Evolutionary conservation across 495 filamentous ascomycete genomes (phyloP).

Genomic region (Acidiella bohemica): DNA sequence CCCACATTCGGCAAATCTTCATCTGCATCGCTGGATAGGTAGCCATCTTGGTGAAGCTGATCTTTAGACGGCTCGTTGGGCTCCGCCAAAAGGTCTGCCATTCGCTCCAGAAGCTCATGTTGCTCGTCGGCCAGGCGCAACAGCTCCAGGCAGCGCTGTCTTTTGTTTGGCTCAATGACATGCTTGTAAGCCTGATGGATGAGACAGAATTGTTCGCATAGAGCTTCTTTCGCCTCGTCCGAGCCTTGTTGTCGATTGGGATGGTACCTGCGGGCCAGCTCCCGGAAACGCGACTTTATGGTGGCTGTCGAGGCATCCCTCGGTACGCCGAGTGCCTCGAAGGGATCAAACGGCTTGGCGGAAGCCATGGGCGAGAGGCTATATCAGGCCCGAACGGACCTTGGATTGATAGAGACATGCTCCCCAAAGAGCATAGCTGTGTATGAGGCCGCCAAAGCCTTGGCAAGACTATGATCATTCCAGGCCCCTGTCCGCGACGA

Average conservation of each 20-base stretch:
- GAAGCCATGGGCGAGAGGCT: conserved; percentile 8
- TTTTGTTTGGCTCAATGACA: conserved; percentile 9
- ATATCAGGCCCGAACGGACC: conserved; percentile 2
- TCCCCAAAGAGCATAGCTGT: background rate
- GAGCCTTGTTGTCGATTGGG: conserved; percentile 16
- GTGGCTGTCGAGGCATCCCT: conserved; percentile 7
- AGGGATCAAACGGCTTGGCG: conserved; percentile 12
- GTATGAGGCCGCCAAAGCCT: no score
- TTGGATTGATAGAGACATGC: background rate
- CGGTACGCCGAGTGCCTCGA: conserved; percentile 14
- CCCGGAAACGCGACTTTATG: conserved; percentile 9
- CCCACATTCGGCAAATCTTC: conserved; percentile 14
- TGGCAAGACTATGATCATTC: no score
- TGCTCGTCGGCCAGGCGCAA: conserved; percentile 11
- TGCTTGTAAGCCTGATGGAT: conserved; percentile 14
- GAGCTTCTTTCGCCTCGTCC: conserved; percentile 9
- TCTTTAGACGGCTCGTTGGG: background rate
- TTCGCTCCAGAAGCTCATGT: conserved; percentile 4
- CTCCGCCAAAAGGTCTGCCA: conserved; percentile 4
- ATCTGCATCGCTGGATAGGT: conserved; percentile 17
- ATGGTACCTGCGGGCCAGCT: conserved; percentile 13
- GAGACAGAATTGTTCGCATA: conserved; percentile 11
- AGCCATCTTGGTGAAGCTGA: conserved; percentile 5
- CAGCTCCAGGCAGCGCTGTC: conserved; percentile 12
- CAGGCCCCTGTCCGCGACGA: no score